Conservation (phyloP, 108 stramenopile species). For the Bacterosira constricta region DNA sequence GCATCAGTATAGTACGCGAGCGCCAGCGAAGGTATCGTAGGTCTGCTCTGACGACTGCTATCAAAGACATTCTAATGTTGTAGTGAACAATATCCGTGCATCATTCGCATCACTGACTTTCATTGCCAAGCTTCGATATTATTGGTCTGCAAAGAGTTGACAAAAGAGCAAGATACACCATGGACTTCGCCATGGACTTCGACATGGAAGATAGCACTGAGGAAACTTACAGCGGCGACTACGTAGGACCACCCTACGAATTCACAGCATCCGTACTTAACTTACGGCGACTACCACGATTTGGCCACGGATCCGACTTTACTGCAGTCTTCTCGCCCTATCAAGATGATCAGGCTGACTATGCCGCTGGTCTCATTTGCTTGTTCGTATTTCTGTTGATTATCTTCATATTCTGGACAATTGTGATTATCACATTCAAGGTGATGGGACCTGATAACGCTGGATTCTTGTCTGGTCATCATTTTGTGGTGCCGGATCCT, state of each 20-base stretch:
- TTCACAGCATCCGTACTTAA: conserved; percentile 16
- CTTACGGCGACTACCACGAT: conserved; percentile 22
- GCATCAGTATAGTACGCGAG: no score
- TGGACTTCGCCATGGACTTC: no score
- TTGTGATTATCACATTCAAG: conserved; percentile 25
- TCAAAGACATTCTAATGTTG: no score
- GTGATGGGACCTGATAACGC: conserved; percentile 46
- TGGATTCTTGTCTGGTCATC: conserved; percentile 42
- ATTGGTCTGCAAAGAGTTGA: no score
- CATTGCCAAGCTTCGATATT: no score
- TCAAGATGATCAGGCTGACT: conserved; percentile 33
- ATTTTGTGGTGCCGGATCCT: conserved; percentile 38
- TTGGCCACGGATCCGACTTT: conserved; percentile 37
- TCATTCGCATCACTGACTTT: no score
- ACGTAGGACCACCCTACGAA: conserved; percentile 25
- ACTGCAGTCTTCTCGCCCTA: conserved; percentile 22
- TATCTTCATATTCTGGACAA: conserved; percentile 41
- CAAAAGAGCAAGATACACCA: background rate
- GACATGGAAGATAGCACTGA: no score
- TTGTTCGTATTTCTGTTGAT: conserved; percentile 30
- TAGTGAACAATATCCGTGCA: no score
- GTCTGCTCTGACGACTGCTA: no score
- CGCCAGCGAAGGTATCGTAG: no score
- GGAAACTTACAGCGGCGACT: conserved; percentile 14
- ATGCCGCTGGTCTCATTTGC: conserved; percentile 35